phyloP scores from a whole-genome alignment of 108 stramenopile genomes.

The Pseudonitzschia multiseries region DNA sequence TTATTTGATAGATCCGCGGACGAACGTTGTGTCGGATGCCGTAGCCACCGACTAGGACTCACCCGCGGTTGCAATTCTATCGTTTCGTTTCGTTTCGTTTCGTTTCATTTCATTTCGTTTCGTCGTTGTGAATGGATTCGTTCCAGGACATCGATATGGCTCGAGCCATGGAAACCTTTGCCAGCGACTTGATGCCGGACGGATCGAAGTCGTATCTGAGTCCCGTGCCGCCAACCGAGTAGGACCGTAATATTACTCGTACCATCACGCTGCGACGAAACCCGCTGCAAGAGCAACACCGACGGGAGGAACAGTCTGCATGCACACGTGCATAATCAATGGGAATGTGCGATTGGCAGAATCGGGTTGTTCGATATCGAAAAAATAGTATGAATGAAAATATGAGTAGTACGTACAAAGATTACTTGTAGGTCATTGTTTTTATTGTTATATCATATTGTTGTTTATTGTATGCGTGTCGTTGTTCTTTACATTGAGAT shows the following conservation, averaged over 20 bases:
- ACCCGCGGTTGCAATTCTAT: neutral
- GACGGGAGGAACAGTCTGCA: too few species aligned
- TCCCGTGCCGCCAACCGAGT: neutral
- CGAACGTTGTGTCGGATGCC: too few species aligned
- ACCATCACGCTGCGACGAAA: neutral
- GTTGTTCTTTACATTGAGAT: neutral
- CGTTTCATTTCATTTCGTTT: neutral
- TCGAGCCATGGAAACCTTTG: slow-evolving; percentile 71
- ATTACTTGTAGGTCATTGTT: too few species aligned
- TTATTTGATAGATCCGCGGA: too few species aligned
- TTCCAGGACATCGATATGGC: slow-evolving; percentile 75
- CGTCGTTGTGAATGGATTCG: neutral
- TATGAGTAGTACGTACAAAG: too few species aligned
- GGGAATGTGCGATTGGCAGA: too few species aligned
- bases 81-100: slow-evolving; percentile 8
- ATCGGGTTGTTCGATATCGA: too few species aligned
- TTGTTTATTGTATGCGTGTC: neutral
- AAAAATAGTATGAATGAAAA: too few species aligned
- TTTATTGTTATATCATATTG: too few species aligned
- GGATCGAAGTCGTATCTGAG: slow-evolving; percentile 15
- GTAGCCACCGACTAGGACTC: neutral
- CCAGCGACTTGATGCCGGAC: slow-evolving; percentile 52
- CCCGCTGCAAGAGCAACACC: too few species aligned
- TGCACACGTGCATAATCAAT: too few species aligned
- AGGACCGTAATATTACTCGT: too few species aligned